Conservation (phyloP, 495 filamentous ascomycete genomes). For the Neurospora africana region DNA sequence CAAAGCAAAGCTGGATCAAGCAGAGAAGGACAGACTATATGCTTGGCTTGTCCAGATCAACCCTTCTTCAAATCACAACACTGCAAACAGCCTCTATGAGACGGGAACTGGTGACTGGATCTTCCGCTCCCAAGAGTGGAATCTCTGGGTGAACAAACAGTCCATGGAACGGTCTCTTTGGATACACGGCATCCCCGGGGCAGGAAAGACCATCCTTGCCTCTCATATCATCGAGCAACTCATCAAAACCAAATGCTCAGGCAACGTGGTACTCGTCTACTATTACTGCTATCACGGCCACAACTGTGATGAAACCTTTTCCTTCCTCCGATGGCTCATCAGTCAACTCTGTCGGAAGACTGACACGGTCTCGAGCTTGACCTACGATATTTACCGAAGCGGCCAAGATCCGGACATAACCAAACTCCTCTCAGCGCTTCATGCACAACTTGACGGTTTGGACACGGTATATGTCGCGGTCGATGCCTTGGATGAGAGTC, state of each 20-base stretch:
- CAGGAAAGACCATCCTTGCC: constrained; percentile 31
- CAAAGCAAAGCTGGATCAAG: neutral
- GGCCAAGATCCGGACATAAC: neutral
- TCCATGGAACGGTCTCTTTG: constrained; percentile 18
- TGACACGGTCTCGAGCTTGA: constrained; percentile 6
- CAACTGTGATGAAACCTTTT: constrained; percentile 21
- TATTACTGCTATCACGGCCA: constrained; percentile 32
- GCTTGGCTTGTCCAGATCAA: constrained; percentile 5
- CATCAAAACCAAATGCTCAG: constrained; percentile 10
- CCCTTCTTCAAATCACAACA: constrained; percentile 10
- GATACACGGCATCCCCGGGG: constrained; percentile 34
- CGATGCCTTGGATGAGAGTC: constrained; percentile 27
- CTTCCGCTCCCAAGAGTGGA: constrained; percentile 7
- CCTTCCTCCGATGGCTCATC: constrained; percentile 20
- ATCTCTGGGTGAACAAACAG: constrained; percentile 8
- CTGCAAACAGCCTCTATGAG: constrained; percentile 4
- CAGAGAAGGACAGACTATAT: neutral
- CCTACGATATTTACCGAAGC: constrained; percentile 3
- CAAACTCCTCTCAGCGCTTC: constrained; percentile 6
- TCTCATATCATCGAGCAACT: constrained; percentile 22
- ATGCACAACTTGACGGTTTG: neutral
- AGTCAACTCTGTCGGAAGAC: constrained; percentile 23
- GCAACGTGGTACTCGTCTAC: constrained; percentile 15
- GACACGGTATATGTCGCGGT: constrained; percentile 17
- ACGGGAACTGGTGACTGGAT: constrained; percentile 17